Conservation (phyloP, 1,284 basidiomycete species). For the Trametes polyzona region DNA sequence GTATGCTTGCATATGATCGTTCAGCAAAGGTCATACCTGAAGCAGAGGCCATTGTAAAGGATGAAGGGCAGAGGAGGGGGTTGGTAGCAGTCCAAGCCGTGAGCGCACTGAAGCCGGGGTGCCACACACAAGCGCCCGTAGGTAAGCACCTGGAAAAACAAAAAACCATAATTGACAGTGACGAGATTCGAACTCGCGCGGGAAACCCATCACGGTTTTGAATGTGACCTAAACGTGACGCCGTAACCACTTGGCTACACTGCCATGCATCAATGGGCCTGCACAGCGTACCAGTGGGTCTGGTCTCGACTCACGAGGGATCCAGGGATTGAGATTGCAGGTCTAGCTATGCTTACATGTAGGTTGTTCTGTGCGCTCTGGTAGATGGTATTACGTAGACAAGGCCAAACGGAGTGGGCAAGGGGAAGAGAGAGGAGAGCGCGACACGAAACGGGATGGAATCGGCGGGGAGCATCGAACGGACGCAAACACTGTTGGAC, state of each 20-base stretch:
- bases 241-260: slow-evolving; percentile 68
- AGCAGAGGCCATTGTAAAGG: slow-evolving; percentile 22
- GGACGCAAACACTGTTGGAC: not conserved
- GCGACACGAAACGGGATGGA: not conserved
- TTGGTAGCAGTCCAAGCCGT: slow-evolving; percentile 1
- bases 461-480: not conserved
- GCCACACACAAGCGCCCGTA: not conserved
- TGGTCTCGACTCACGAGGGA: too few relatives aligned
- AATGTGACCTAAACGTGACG: slow-evolving; percentile 56
- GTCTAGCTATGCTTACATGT: slow-evolving; percentile 22
- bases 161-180: slow-evolving; percentile 48
- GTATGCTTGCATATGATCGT: slow-evolving; percentile 17
- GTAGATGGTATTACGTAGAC: slow-evolving; percentile 18
- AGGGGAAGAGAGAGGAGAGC: not conserved
- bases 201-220: slow-evolving; percentile 60
- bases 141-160: slow-evolving; percentile 7
- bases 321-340: not conserved
- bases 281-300: too few relatives aligned
- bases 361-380: slow-evolving; percentile 21
- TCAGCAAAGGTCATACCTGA: slow-evolving; percentile 16
- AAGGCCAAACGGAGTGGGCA: slow-evolving; percentile 1
- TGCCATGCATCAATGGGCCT: too few relatives aligned
- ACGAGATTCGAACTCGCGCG: slow-evolving; percentile 68
- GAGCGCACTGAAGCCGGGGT: not conserved
- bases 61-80: not conserved